A percentile compares a stretch with the other conserved stretches of the same genome.
Conservation (phyloP, 2,329 filamentous ascomycete species). For the Diaporthe sp. region DNA sequence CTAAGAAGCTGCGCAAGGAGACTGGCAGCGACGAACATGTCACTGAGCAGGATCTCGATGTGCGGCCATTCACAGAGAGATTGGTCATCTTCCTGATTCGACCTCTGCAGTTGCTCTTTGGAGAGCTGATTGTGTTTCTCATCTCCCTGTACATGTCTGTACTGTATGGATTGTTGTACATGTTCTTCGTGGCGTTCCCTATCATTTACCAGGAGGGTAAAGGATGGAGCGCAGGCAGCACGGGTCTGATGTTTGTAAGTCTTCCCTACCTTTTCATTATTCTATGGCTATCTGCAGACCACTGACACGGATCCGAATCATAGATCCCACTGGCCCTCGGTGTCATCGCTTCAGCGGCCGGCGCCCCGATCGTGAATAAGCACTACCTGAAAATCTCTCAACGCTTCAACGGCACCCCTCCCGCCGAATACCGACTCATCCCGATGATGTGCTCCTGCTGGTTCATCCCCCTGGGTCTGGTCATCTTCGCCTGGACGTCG, state of each 20-base stretch:
- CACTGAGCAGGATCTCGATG: slow-evolving; percentile 85
- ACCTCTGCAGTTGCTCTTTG: slow-evolving; percentile 87
- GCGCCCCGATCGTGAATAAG: slow-evolving; percentile 81
- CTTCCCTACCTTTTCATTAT: no score
- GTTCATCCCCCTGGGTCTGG: slow-evolving; percentile 73
- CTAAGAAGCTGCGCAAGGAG: slow-evolving; percentile 77
- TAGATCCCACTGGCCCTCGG: slow-evolving; percentile 82
- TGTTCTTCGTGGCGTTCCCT: slow-evolving; percentile 81
- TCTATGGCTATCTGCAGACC: slow-evolving; percentile 38
- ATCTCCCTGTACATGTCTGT: slow-evolving; percentile 90
- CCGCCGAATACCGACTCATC: slow-evolving; percentile 82
- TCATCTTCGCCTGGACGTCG: slow-evolving; percentile 74
- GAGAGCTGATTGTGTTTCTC: slow-evolving; percentile 87
- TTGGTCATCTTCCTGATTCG: slow-evolving; percentile 82
- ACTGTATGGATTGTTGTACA: slow-evolving; percentile 80
- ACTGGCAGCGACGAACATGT: slow-evolving; percentile 78
- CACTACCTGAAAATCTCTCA: slow-evolving; percentile 78
- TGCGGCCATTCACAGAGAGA: slow-evolving; percentile 76
- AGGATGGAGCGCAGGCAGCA: slow-evolving; percentile 79
- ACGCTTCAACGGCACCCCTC: slow-evolving; percentile 78
- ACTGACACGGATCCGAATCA: background rate
- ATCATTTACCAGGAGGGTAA: slow-evolving; percentile 85
- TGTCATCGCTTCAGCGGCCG: slow-evolving; percentile 76
- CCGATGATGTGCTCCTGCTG: slow-evolving; percentile 86
- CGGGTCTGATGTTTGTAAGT: slow-evolving; percentile 81